Conservation (phyloP, 805 yeast genomes). For the Metschnikowia continentalis region DNA sequence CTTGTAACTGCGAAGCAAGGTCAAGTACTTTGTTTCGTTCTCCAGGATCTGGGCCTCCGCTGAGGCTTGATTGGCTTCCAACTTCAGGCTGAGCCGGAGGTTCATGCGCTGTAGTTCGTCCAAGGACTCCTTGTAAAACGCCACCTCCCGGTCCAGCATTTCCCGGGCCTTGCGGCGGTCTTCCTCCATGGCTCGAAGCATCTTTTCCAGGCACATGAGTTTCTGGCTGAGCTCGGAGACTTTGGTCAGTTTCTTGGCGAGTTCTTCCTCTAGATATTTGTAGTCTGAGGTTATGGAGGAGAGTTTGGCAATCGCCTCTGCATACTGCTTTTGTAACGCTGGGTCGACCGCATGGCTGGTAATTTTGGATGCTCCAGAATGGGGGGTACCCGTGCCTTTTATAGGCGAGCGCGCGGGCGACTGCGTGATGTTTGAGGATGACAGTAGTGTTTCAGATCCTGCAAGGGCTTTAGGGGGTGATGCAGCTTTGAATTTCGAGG, state of each 20-base stretch:
- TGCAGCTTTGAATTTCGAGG: background rate
- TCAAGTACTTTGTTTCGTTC: slow-evolving; percentile 23
- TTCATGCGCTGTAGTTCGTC: slow-evolving; percentile 27
- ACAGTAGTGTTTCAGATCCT: background rate
- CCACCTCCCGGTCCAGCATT: slow-evolving; percentile 27
- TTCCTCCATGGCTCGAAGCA: slow-evolving; percentile 25
- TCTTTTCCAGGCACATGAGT: slow-evolving; percentile 24
- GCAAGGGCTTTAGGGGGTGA: background rate
- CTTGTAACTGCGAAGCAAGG: slow-evolving; percentile 31
- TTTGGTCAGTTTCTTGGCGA: slow-evolving; percentile 21
- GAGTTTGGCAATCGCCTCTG: slow-evolving; percentile 29
- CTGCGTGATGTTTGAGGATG: background rate
- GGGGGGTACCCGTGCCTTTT: background rate
- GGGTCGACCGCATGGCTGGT: slow-evolving; percentile 1
- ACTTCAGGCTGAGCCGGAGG: slow-evolving; percentile 18
- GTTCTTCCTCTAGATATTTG: slow-evolving; percentile 30
- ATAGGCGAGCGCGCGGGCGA: slow-evolving; percentile 3
- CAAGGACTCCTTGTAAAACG: slow-evolving; percentile 30
- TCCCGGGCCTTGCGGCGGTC: slow-evolving; percentile 27
- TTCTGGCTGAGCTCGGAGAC: slow-evolving; percentile 27
- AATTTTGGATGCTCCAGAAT: background rate
- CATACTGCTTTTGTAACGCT: slow-evolving; percentile 23
- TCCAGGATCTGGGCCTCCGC: slow-evolving; percentile 6
- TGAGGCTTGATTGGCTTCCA: slow-evolving; percentile 9
- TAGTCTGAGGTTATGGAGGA: slow-evolving; percentile 24